Conservation (phyloP, 1,284 basidiomycete species). For the Sanghuangporus sanghuang region DNA sequence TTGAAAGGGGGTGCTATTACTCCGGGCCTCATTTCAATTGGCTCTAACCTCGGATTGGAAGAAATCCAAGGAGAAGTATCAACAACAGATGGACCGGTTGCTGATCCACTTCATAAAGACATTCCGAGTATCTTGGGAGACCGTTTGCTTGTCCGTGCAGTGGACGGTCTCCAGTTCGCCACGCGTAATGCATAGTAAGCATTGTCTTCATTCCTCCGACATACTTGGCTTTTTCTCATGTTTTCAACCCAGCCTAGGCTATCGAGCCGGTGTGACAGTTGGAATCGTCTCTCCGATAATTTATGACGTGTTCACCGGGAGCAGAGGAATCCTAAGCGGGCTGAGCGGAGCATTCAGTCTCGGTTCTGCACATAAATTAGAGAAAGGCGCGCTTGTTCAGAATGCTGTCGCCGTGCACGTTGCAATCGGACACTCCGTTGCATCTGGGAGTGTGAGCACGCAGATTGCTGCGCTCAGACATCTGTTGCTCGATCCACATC, state of each 20-base stretch:
- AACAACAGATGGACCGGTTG: conserved; percentile 60
- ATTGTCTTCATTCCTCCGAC: neutral
- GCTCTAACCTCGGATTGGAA: conserved; percentile 13
- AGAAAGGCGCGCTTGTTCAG: conserved; percentile 62
- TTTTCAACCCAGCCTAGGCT: conserved; percentile 42
- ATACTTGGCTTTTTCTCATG: conserved; percentile 11
- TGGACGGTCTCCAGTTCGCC: conserved; percentile 71
- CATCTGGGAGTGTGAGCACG: conserved; percentile 23
- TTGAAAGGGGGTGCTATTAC: conserved; percentile 20
- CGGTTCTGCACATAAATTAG: conserved; percentile 46
- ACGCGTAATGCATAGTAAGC: conserved; percentile 73
- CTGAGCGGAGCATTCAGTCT: conserved; percentile 53
- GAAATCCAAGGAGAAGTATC: conserved; percentile 57
- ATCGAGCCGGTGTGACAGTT: conserved; percentile 54
- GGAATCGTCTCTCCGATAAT: conserved; percentile 54
- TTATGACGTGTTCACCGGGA: conserved; percentile 16
- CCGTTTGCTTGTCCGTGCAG: conserved; percentile 49
- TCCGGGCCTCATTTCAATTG: conserved; percentile 22
- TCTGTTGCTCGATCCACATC: conserved; percentile 46
- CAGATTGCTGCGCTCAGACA: conserved; percentile 41
- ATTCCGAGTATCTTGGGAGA: conserved; percentile 45
- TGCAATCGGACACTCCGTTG: conserved; percentile 39
- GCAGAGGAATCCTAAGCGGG: conserved; percentile 55
- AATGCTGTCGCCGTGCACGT: conserved; percentile 72
- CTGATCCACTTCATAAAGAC: conserved; percentile 42